Evolutionary conservation across 2,329 filamentous ascomycete genomes (phyloP).

Genomic region (Ophiostoma triangulosporum): DNA sequence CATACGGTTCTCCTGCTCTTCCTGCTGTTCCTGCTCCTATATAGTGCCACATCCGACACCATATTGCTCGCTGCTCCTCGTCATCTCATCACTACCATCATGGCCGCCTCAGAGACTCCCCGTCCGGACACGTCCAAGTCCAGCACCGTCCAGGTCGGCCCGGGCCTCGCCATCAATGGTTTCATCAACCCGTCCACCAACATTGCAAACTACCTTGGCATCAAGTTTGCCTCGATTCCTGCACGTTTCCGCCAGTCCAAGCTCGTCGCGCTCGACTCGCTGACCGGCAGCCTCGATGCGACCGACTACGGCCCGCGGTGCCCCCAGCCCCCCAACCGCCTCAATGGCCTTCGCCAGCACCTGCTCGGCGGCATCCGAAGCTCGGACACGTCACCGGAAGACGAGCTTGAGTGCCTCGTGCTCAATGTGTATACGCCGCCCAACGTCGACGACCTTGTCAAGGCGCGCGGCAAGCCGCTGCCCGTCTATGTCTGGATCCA

Average conservation of each 20-base stretch:
- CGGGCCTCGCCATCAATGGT: not conserved
- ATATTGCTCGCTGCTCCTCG: too few species aligned
- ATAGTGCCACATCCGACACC: too few species aligned
- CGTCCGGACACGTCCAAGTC: not conserved
- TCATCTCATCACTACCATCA: too few species aligned
- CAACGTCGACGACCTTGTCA: not conserved
- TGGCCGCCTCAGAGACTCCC: not conserved
- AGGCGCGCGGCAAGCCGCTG: not conserved
- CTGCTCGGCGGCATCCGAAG: conserved; percentile 1
- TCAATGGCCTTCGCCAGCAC: conserved; percentile 5
- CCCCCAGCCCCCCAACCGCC: conserved; percentile 6
- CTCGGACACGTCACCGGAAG: conserved; percentile 2
- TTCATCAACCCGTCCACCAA: conserved; percentile 7
- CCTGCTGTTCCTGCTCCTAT: too few species aligned
- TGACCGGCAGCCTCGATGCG: conserved; percentile 3
- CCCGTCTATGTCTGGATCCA: conserved; percentile 11
- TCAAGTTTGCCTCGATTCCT: conserved; percentile 5
- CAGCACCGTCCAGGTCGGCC: not conserved
- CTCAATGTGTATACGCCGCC: conserved; percentile 5
- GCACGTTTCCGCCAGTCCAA: conserved; percentile 8
- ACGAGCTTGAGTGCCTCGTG: conserved; percentile 7
- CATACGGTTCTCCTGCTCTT: too few species aligned
- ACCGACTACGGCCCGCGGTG: conserved; percentile 9
- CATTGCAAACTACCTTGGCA: conserved; percentile 10
- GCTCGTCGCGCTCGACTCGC: not conserved